Evolutionary conservation across 208 protist genomes (phyloP).

Genomic region (Kentomonas sorsogonicus): DNA sequence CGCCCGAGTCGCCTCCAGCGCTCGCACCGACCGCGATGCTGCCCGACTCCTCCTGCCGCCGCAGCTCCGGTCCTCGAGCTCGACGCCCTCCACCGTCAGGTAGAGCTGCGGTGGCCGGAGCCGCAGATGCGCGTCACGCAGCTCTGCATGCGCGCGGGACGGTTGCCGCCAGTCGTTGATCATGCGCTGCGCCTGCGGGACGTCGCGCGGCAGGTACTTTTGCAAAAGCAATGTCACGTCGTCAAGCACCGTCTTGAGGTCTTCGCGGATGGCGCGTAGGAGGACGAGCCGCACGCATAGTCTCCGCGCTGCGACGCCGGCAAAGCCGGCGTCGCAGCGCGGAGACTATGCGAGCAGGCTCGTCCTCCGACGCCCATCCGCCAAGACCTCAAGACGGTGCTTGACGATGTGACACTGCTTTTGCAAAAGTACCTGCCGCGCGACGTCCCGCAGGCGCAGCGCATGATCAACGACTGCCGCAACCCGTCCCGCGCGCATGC

Average conservation of each 20-base stretch:
- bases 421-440: constrained; percentile 56
- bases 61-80: constrained; percentile 32
- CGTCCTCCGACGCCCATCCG: no score
- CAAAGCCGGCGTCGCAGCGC: no score
- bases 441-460: constrained; percentile 54
- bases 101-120: constrained; percentile 52
- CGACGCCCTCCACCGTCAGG: constrained; percentile 38
- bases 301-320: no score
- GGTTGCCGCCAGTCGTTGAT: constrained; percentile 57
- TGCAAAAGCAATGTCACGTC: constrained; percentile 70
- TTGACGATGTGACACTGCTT: constrained; percentile 71
- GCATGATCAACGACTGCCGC: constrained; percentile 51
- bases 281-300: no score
- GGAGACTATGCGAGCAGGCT: no score
- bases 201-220: constrained; percentile 53
- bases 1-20: constrained; percentile 36
- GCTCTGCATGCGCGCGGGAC: constrained; percentile 54
- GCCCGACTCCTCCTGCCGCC: constrained; percentile 17
- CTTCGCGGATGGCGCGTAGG: no score
- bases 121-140: constrained; percentile 46
- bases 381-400: no score
- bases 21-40: constrained; percentile 27
- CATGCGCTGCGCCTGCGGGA: constrained; percentile 57
- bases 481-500: constrained; percentile 56
- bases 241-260: no score